Evolutionary conservation across 1,284 basidiomycete species (phyloP).

Genomic region (Melampsora larici-populina): DNA sequence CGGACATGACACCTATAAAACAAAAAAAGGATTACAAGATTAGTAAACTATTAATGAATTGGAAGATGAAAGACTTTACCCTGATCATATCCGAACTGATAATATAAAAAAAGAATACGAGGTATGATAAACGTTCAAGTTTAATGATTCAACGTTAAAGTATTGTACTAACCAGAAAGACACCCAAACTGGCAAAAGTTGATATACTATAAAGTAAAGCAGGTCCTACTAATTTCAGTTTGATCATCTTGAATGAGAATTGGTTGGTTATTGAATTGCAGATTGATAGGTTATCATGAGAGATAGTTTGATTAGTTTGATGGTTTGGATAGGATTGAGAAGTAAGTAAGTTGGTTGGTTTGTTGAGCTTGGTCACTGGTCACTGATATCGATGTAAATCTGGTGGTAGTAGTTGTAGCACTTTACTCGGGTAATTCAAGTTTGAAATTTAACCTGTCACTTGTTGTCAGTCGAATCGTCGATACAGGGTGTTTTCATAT

Average conservation of each 20-base stretch:
- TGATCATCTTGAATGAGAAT: conserved; percentile 43
- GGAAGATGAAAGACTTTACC: conserved; percentile 46
- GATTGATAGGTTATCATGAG: background rate
- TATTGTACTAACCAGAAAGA: conserved; percentile 67
- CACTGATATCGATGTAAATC: too few species aligned
- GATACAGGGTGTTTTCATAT: background rate
- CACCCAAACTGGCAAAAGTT: conserved; percentile 78
- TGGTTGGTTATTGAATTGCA: background rate
- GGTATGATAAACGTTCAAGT: background rate
- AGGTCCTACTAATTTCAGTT: conserved; percentile 68
- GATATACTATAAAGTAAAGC: conserved; percentile 76
- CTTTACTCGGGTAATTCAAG: too few species aligned
- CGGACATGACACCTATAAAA: conserved; percentile 70
- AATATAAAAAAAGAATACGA: conserved; percentile 8
- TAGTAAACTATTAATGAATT: conserved; percentile 51
- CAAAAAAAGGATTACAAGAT: background rate
- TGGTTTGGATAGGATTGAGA: background rate
- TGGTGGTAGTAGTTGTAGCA: too few species aligned
- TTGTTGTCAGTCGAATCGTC: background rate
- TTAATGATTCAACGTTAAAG: background rate
- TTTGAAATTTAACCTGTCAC: too few species aligned
- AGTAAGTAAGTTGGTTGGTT: too few species aligned
- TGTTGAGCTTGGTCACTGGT: too few species aligned
- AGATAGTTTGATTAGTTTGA: background rate
- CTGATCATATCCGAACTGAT: conserved; percentile 52